phyloP scores from a whole-genome alignment of 495 filamentous ascomycete genomes.

The Aspergillus saccharolyticus region DNA sequence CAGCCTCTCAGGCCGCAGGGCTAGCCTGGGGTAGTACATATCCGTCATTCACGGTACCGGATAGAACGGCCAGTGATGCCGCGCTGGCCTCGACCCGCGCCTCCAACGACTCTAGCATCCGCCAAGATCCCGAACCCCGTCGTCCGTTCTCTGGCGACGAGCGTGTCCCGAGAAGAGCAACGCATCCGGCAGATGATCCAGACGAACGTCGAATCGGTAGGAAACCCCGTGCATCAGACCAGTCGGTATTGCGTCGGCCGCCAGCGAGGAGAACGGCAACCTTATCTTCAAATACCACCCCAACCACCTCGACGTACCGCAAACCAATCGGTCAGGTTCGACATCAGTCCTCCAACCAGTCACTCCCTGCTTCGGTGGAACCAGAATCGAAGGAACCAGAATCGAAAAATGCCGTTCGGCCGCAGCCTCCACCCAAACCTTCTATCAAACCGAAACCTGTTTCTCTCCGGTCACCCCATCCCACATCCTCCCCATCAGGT shows the following conservation, averaged over 20 bases:
- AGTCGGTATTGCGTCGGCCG: conserved; percentile 8
- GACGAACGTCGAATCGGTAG: conserved; percentile 20
- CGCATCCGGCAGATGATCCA: neutral
- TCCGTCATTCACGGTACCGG: conserved; percentile 27
- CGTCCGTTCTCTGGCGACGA: conserved; percentile 28
- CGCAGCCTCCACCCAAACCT: conserved; percentile 28
- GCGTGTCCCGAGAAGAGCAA: conserved; percentile 7
- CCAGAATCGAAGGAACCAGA: conserved; percentile 23
- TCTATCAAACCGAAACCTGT: conserved; percentile 37
- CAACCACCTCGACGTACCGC: conserved; percentile 7
- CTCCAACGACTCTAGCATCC: conserved; percentile 22
- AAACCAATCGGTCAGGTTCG: conserved; percentile 1
- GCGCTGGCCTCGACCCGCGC: conserved; percentile 32
- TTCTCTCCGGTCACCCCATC: conserved; percentile 28
- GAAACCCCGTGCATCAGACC: conserved; percentile 20
- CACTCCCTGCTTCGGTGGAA: conserved; percentile 15
- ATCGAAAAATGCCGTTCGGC: conserved; percentile 17
- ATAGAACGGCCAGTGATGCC: conserved; percentile 33
- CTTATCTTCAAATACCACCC: conserved; percentile 11
- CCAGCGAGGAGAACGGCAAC: conserved; percentile 6
- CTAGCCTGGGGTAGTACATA: conserved; percentile 71
- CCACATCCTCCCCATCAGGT: conserved; percentile 23
- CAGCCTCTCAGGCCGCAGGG: conserved; percentile 86
- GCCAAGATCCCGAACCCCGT: conserved; percentile 22
- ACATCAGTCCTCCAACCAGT: conserved; percentile 6